Conservation (phyloP, 495 filamentous ascomycete species). For the Neurospora sp. region DNA sequence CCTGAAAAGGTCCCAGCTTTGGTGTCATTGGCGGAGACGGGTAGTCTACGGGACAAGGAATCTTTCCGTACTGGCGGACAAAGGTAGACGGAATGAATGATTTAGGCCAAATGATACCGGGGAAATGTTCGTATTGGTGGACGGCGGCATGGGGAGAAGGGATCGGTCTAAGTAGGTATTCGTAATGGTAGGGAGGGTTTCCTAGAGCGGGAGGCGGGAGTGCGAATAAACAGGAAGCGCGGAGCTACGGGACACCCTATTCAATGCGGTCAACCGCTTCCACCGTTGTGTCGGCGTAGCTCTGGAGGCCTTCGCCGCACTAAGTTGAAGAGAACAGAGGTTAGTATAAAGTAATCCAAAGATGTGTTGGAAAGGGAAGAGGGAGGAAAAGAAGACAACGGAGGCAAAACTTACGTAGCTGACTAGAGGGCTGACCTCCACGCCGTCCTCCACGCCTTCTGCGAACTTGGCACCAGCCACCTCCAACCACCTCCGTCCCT, state of each 20-base stretch:
- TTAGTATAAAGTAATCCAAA: conserved; percentile 16
- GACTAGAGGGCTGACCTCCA: conserved; percentile 87
- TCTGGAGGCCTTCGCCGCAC: conserved; percentile 85
- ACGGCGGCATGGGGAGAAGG: not conserved
- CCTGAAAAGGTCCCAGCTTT: not conserved
- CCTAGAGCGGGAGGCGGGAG: not conserved
- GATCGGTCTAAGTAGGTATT: not conserved
- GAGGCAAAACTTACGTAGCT: conserved; percentile 70
- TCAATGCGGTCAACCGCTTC: not conserved
- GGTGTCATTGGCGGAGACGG: not conserved
- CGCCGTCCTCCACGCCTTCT: conserved; percentile 55
- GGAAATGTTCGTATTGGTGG: not conserved
- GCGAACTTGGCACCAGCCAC: conserved; percentile 66
- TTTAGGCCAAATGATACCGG: not conserved
- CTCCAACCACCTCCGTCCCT: conserved; percentile 77
- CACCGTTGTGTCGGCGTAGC: conserved; percentile 47
- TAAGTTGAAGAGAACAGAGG: conserved; percentile 24
- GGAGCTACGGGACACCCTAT: not conserved
- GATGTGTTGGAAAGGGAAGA: not conserved
- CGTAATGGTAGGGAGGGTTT: not conserved
- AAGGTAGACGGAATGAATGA: not conserved
- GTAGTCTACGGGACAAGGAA: not conserved
- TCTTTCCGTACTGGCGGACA: not conserved
- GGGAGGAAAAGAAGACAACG: not conserved
- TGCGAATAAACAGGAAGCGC: not conserved